phyloP scores from a whole-genome alignment of 2,329 filamentous ascomycete genomes.

The Colletotrichum aenigma region DNA sequence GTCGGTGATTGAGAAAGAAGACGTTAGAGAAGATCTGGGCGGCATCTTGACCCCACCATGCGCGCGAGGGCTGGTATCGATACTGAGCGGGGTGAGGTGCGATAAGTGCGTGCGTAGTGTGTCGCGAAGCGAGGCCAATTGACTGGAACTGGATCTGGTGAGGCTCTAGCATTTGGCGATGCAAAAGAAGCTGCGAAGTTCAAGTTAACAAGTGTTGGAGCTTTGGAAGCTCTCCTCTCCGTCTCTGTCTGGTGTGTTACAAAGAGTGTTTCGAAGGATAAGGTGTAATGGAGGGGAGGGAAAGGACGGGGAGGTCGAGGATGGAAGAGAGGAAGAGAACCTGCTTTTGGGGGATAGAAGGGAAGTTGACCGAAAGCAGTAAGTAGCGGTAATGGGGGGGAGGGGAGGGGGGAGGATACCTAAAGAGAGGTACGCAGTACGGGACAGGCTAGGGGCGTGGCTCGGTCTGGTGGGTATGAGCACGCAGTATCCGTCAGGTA shows the following conservation, averaged over 20 bases:
- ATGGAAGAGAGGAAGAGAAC: conserved; percentile 3
- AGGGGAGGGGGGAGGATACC: not conserved
- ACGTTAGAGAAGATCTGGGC: conserved; percentile 83
- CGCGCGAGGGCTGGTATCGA: conserved; percentile 31
- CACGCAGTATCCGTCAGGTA: not conserved
- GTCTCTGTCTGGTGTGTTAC: conserved; percentile 29
- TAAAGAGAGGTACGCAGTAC: not conserved
- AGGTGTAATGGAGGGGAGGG: conserved; percentile 20
- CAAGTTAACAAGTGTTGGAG: conserved; percentile 7
- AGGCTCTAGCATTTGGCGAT: conserved; percentile 14
- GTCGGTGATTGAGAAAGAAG: conserved; percentile 91
- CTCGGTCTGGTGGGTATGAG: conserved; percentile 19
- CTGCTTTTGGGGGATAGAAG: conserved; percentile 21
- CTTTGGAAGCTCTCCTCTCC: conserved; percentile 19
- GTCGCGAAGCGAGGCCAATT: conserved; percentile 33
- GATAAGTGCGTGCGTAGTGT: conserved; percentile 26
- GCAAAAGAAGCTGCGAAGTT: conserved; percentile 1
- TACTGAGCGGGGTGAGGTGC: conserved; percentile 38
- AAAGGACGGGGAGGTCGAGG: conserved; percentile 27
- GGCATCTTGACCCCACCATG: conserved; percentile 79
- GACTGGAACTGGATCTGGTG: conserved; percentile 25
- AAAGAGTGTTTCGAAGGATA: conserved; percentile 24
- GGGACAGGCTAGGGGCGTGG: conserved; percentile 15
- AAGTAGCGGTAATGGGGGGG: conserved; percentile 19
- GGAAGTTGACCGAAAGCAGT: conserved; percentile 23